These are phyloP conservation scores for Tubosaeta brunneosetosa DNA, from an alignment of 768 basidiomycete species.

Conservation along the genomic window DNA sequence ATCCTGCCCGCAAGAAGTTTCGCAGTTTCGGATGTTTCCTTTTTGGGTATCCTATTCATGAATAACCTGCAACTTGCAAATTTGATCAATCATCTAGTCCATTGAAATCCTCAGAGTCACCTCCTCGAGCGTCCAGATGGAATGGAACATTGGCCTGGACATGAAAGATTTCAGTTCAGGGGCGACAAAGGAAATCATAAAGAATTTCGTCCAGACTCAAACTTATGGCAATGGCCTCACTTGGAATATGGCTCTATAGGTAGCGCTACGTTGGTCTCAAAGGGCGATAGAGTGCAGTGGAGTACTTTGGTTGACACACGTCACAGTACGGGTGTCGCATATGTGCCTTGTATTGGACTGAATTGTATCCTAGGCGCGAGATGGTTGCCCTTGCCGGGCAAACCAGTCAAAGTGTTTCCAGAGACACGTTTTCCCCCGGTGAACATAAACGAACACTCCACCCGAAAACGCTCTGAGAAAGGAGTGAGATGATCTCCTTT, in stretches of 20 bases:
- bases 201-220: slow-evolving; percentile 24
- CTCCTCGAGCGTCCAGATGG: slow-evolving; percentile 42
- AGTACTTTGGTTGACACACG: slow-evolving; percentile 34
- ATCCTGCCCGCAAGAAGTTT: not conserved
- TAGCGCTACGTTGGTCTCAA: slow-evolving; percentile 49
- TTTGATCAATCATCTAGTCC: too few relatives aligned
- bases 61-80: too few relatives aligned
- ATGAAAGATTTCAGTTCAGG: slow-evolving; percentile 31
- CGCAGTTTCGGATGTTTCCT: slow-evolving; percentile 7
- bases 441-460: slow-evolving; percentile 27
- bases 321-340: slow-evolving; percentile 16
- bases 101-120: not conserved
- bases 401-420: slow-evolving; percentile 50
- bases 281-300: slow-evolving; percentile 50
- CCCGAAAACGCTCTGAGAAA: slow-evolving; percentile 57
- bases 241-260: slow-evolving; percentile 54
- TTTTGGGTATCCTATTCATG: slow-evolving; percentile 7
- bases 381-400: slow-evolving; percentile 28
- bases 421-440: slow-evolving; percentile 42
- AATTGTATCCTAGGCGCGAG: slow-evolving; percentile 25
- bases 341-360: not conserved
- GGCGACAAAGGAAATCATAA: slow-evolving; percentile 22
- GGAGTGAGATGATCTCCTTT: slow-evolving; percentile 43
- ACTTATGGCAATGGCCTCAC: slow-evolving; percentile 44
- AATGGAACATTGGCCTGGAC: slow-evolving; percentile 73